Evolutionary conservation across 1,284 basidiomycete genomes (phyloP), one percentile per base, ranked within the genome.

Genomic region (Pyrrhoderma lamaoense): DNA sequence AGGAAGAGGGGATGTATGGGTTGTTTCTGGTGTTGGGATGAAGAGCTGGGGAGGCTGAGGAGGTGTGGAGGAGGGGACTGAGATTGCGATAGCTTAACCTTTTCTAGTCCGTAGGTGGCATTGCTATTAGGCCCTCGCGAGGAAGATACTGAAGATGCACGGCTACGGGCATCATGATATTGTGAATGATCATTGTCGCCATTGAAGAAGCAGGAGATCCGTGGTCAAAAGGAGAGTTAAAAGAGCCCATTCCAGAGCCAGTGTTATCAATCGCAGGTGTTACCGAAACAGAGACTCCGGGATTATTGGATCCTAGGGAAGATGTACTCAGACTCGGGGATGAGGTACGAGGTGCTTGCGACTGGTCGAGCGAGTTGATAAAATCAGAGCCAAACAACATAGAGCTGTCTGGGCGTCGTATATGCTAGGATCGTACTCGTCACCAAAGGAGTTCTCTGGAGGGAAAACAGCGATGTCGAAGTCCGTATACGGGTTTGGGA

Each of bases 21-120:
- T 47, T 27, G 48, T 49, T 45, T 57, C 48, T 3, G 58, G 54
- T n/a, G 50, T 8, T 57, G 58, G 44, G 79, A 77, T 0, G 85
- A 81, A 63, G 88, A 86, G 54, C 80, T 64, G 4, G 89, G 70
- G 34, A 80, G 73, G 1, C 86, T 85, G 0, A 86, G 86, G 0
- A 81, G 83, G 51, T 77, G 77, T 1, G 80, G 70, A 70, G 13
- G 73, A 66, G n/a, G 68, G 64, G 38, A 40, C 5, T 40, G 37
- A 11, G 50, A 31, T 14, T 19, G 19, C 19, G 44, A 42, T 9
- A 56, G 37, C 14, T 31, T 31, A 13, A 56, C 49, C n/a, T 35
- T 25, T 37, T 56, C 54, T 18, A 56, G 11, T 22, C 53, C 53
- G 21, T 49, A 80, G 72, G 52, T 77, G 72, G 45, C 82, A 65